phyloP scores from a whole-genome alignment of 2,329 filamentous ascomycete genomes.

The Zelopaecilomyces penicillatus region DNA sequence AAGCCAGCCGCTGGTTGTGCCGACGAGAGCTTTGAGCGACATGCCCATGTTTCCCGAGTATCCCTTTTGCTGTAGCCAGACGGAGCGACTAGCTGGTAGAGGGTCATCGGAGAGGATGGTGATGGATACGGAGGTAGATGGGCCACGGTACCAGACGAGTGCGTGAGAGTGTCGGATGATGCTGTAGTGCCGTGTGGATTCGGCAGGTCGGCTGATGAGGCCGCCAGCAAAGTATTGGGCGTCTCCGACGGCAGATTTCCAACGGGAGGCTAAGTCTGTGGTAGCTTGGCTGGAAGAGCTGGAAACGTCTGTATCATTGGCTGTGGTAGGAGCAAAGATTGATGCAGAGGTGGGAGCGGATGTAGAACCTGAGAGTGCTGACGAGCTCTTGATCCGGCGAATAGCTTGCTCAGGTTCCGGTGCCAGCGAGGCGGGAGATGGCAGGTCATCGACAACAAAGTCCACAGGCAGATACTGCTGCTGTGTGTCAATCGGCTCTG shows the following conservation, averaged over 20 bases:
- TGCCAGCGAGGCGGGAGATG: constrained; percentile 2
- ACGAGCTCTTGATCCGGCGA: constrained; percentile 4
- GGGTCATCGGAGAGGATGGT: constrained; percentile 54
- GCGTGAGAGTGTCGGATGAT: constrained; percentile 59
- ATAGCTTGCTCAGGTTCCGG: constrained; percentile 1
- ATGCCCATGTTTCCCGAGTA: constrained; percentile 62
- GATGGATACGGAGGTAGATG: constrained; percentile 53
- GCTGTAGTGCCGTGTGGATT: constrained; percentile 57
- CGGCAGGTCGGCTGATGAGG: constrained; percentile 52
- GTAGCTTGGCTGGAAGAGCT: not conserved
- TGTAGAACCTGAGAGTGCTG: not conserved
- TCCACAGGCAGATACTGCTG: constrained; percentile 1
- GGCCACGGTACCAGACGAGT: constrained; percentile 58
- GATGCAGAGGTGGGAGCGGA: not conserved
- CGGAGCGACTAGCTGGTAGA: constrained; percentile 46
- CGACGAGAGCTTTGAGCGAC: constrained; percentile 54
- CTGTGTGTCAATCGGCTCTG: not conserved
- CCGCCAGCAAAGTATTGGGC: constrained; percentile 59
- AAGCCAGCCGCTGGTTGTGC: constrained; percentile 52
- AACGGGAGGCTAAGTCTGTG: constrained; percentile 17
- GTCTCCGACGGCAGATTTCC: constrained; percentile 46
- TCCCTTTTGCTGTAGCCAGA: constrained; percentile 63
- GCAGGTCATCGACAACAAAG: constrained; percentile 6
- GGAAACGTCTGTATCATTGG: not conserved
- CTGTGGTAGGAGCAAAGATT: not conserved